Evolutionary conservation across 2,329 filamentous ascomycete species (phyloP).

Genomic region (Botrytis galanthina): DNA sequence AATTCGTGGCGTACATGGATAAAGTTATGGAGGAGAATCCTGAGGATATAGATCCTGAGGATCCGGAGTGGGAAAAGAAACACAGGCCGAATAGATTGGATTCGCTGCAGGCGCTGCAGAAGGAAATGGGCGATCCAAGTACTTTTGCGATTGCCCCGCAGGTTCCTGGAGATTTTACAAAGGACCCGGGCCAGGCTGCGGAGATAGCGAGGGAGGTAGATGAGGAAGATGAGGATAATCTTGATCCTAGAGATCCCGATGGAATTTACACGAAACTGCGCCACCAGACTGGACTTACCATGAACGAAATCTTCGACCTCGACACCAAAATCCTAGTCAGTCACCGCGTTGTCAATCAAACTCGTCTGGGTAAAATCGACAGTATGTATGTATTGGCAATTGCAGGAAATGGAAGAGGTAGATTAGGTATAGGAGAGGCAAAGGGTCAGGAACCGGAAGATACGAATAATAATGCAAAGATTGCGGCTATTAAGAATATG

Average conservation of each 20-base stretch:
- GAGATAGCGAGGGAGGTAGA: slow-evolving; percentile 21
- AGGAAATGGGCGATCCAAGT: slow-evolving; percentile 28
- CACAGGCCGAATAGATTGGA: slow-evolving; percentile 27
- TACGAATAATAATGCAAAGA: slow-evolving; percentile 68
- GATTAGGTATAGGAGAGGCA: slow-evolving; percentile 84
- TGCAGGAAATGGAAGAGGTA: slow-evolving; percentile 82
- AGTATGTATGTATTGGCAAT: slow-evolving; percentile 74
- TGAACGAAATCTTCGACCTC: slow-evolving; percentile 54
- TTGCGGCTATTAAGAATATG: slow-evolving; percentile 88
- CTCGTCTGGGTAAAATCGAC: slow-evolving; percentile 88
- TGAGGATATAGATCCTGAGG: slow-evolving; percentile 22
- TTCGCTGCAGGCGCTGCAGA: slow-evolving; percentile 28
- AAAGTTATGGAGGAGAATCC: slow-evolving; percentile 28
- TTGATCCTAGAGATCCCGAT: slow-evolving; percentile 38
- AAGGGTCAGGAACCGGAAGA: slow-evolving; percentile 75
- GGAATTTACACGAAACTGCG: slow-evolving; percentile 40
- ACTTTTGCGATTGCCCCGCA: slow-evolving; percentile 30
- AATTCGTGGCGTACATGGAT: slow-evolving; percentile 50
- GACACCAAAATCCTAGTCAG: slow-evolving; percentile 69
- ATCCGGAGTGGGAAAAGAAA: slow-evolving; percentile 19
- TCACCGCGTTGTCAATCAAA: slow-evolving; percentile 84
- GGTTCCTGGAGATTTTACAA: slow-evolving; percentile 30
- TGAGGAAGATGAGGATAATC: slow-evolving; percentile 26
- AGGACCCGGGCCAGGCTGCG: slow-evolving; percentile 14
- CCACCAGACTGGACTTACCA: slow-evolving; percentile 53